phyloP scores from a whole-genome alignment of 495 filamentous ascomycete species.

The Trypethelium eluteriae region DNA sequence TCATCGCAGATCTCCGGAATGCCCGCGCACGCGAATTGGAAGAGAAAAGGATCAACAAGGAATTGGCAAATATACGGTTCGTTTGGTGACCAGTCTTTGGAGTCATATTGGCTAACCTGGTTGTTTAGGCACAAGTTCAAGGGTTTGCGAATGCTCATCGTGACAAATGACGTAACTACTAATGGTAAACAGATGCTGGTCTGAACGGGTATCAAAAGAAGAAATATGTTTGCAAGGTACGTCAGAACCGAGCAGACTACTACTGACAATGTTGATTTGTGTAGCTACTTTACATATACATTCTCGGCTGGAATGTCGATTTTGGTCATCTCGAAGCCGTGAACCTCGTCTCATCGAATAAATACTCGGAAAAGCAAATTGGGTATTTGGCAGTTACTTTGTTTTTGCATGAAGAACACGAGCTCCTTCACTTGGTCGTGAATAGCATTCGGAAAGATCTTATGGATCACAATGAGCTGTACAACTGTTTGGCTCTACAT shows the following conservation, averaged over 20 bases:
- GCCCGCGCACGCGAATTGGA: slow-evolving; percentile 91
- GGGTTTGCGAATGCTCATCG: slow-evolving; percentile 40
- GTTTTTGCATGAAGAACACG: slow-evolving; percentile 95
- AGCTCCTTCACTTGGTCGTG: slow-evolving; percentile 89
- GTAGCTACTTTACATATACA: slow-evolving; percentile 94
- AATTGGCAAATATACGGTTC: slow-evolving; percentile 90
- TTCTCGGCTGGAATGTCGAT: slow-evolving; percentile 97
- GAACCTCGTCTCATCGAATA: slow-evolving; percentile 89
- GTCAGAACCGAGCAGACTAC: not conserved
- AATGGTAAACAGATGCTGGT: slow-evolving; percentile 23
- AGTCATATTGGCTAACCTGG: not conserved
- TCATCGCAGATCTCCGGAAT: slow-evolving; percentile 95
- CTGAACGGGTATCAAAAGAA: slow-evolving; percentile 97
- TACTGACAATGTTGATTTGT: not conserved
- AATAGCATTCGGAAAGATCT: slow-evolving; percentile 98
- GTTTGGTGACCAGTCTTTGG: slow-evolving; percentile 19
- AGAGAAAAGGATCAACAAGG: slow-evolving; percentile 99
- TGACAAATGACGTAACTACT: not conserved
- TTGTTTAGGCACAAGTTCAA: slow-evolving; percentile 65
- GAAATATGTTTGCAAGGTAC: slow-evolving; percentile 99
- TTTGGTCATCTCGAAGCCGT: slow-evolving; percentile 98
- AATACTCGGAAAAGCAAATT: slow-evolving; percentile 99
- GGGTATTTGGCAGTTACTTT: slow-evolving; percentile 96
- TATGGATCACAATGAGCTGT: slow-evolving; percentile 87
- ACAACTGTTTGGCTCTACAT: slow-evolving; percentile 96